Evolutionary conservation across 1,284 basidiomycete species (phyloP).

Genomic region (Ceratorhiza oryzae-sativae): DNA sequence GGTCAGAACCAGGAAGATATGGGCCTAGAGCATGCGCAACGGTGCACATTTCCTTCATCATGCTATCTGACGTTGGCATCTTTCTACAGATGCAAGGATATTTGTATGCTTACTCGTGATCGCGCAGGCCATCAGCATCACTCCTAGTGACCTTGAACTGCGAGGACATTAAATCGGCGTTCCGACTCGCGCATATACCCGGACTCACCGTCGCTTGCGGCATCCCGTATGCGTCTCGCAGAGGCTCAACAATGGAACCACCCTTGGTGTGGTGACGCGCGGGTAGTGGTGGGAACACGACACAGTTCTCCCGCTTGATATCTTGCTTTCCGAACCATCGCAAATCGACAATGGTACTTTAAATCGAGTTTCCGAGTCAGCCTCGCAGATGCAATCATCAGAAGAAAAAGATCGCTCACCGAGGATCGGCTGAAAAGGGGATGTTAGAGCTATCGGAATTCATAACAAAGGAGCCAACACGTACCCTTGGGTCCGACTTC

Average conservation of each 20-base stretch:
- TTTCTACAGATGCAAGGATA: not conserved
- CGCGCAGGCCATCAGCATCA: not conserved
- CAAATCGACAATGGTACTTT: conserved; percentile 47
- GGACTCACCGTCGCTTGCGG: conserved; percentile 49
- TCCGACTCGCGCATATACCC: conserved; percentile 44
- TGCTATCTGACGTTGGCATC: not conserved
- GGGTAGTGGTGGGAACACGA: conserved; percentile 45
- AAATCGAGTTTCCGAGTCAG: not conserved
- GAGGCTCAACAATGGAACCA: not conserved
- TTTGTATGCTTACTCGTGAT: conserved; percentile 4
- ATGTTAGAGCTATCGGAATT: not conserved
- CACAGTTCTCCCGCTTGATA: conserved; percentile 43
- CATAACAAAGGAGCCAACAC: not conserved
- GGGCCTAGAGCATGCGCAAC: conserved; percentile 12
- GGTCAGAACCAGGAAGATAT: conserved; percentile 32
- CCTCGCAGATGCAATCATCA: not conserved
- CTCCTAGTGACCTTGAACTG: conserved; percentile 13
- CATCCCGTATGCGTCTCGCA: conserved; percentile 51
- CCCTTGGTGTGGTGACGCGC: not conserved
- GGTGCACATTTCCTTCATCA: conserved; percentile 32
- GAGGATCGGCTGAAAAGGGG: not conserved
- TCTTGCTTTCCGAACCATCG: conserved; percentile 46
- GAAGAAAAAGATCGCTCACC: not conserved
- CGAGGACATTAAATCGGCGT: conserved; percentile 56
- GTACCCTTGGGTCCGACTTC: conserved; percentile 43